A percentile compares a stretch with the other conserved stretches of the same genome.
Conservation (phyloP, 2,329 filamentous ascomycete genomes). For the Ascomycota sp. region DNA sequence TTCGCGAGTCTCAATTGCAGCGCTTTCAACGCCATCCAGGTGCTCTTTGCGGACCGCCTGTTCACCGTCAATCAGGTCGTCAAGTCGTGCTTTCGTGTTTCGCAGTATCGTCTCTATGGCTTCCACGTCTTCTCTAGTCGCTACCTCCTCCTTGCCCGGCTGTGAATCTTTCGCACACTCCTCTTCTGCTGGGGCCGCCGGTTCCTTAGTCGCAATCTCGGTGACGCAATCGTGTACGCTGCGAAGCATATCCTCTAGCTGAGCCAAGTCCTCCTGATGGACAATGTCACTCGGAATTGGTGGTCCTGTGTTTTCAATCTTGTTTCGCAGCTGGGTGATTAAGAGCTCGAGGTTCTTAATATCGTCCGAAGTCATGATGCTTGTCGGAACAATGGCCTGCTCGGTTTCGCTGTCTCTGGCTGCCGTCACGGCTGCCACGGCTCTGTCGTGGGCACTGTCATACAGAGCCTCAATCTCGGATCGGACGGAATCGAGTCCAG, state of each 20-base stretch:
- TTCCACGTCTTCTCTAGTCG: slow-evolving; percentile 57
- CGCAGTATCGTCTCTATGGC: slow-evolving; percentile 79
- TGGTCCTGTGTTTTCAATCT: slow-evolving; percentile 42
- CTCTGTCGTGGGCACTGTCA: too few relatives aligned
- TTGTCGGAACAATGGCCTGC: slow-evolving; percentile 16
- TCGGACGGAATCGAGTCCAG: too few relatives aligned
- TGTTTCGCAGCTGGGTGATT: slow-evolving; percentile 62
- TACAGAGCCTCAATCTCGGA: too few relatives aligned
- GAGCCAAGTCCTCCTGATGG: slow-evolving; percentile 32
- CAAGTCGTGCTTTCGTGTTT: slow-evolving; percentile 74
- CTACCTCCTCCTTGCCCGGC: slow-evolving; percentile 14
- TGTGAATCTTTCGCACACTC: slow-evolving; percentile 5
- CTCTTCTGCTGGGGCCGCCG: slow-evolving; percentile 3
- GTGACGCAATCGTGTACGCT: slow-evolving; percentile 28
- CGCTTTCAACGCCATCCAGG: slow-evolving; percentile 41
- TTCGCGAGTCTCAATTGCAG: slow-evolving; percentile 56
- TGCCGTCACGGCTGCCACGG: slow-evolving; percentile 33
- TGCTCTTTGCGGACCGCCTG: slow-evolving; percentile 48
- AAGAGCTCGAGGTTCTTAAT: slow-evolving; percentile 73
- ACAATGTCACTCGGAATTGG: slow-evolving; percentile 11
- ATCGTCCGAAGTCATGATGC: slow-evolving; percentile 45
- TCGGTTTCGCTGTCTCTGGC: slow-evolving; percentile 7
- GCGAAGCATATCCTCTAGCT: slow-evolving; percentile 29
- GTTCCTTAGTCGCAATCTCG: slow-evolving; percentile 18
- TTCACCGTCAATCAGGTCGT: slow-evolving; percentile 57